phyloP scores from a whole-genome alignment of 768 basidiomycete genomes.

The Rhizopogon vesiculosus region DNA sequence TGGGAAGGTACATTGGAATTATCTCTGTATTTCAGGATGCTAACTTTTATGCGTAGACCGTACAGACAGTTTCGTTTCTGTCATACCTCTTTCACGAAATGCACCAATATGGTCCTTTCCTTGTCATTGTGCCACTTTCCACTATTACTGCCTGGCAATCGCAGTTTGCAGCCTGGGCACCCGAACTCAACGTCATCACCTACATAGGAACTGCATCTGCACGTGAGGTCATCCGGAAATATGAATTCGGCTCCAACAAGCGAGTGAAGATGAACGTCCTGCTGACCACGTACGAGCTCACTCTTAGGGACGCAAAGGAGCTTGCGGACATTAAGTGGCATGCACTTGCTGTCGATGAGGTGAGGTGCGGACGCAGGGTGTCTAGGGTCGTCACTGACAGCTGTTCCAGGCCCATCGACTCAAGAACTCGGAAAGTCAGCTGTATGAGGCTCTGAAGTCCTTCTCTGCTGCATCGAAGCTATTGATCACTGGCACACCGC shows the following conservation, averaged over 20 bases:
- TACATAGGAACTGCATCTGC: conserved; percentile 89
- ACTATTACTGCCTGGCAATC: conserved; percentile 98
- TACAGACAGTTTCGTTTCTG: conserved; percentile 93
- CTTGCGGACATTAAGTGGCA: conserved; percentile 97
- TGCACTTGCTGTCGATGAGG: conserved; percentile 93
- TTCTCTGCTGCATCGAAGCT: conserved; percentile 91
- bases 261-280: conserved; percentile 96
- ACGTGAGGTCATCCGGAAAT: conserved; percentile 86
- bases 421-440: conserved; percentile 96
- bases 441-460: conserved; percentile 89
- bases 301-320: conserved; percentile 84
- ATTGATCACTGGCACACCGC: conserved; percentile 95
- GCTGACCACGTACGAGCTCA: conserved; percentile 95
- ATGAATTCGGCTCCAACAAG: conserved; percentile 92
- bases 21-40: conserved; percentile 5
- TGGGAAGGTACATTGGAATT: conserved; percentile 63
- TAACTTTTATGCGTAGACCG: conserved; percentile 49
- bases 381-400: conserved; percentile 9
- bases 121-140: conserved; percentile 96
- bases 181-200: conserved; percentile 93
- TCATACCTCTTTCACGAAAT: conserved; percentile 92
- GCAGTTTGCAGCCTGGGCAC: conserved; percentile 93
- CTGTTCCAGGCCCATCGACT: conserved; percentile 80
- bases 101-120: conserved; percentile 93
- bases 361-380: conserved; percentile 24